Evolutionary conservation across 805 yeast genomes (phyloP).

Genomic region (Suhomyces pyralidae): DNA sequence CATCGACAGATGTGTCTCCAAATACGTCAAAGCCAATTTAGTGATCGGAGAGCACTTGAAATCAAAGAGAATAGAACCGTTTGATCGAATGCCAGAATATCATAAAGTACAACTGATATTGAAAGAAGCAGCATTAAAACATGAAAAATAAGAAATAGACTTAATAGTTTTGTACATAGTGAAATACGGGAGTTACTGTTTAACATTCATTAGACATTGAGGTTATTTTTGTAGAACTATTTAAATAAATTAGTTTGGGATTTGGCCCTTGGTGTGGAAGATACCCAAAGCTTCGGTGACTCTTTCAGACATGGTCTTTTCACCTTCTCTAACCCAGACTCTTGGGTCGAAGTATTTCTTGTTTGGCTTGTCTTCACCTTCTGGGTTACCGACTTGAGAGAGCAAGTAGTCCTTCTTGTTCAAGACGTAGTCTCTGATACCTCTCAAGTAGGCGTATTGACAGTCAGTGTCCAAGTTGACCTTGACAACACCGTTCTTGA

Average conservation of each 20-base stretch:
- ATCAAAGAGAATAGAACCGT: constrained; percentile 42
- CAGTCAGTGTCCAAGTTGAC: constrained; percentile 99
- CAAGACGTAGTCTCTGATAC: constrained; percentile 97
- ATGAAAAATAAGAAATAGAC: neutral
- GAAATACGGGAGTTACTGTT: neutral
- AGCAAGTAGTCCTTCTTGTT: constrained; percentile 92
- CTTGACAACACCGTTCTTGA: constrained; percentile 93
- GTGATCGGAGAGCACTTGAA: constrained; percentile 55
- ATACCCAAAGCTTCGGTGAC: constrained; percentile 75
- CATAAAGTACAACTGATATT: constrained; percentile 6
- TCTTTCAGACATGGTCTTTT: constrained; percentile 93
- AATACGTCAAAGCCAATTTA: constrained; percentile 72
- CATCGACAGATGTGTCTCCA: constrained; percentile 80
- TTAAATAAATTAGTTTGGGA: constrained; percentile 28
- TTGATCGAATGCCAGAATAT: constrained; percentile 41
- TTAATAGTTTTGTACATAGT: neutral
- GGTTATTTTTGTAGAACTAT: neutral
- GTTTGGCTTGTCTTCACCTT: constrained; percentile 98
- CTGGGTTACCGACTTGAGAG: constrained; percentile 97
- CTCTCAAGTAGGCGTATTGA: constrained; percentile 94
- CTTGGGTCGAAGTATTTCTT: constrained; percentile 99
- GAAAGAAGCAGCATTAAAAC: neutral
- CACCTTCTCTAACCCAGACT: constrained; percentile 99
- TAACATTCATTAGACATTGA: neutral
- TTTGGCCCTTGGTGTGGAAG: constrained; percentile 76